Evolutionary conservation across 2,329 filamentous ascomycete species (phyloP).

Genomic region (Ceratocystis destructans): DNA sequence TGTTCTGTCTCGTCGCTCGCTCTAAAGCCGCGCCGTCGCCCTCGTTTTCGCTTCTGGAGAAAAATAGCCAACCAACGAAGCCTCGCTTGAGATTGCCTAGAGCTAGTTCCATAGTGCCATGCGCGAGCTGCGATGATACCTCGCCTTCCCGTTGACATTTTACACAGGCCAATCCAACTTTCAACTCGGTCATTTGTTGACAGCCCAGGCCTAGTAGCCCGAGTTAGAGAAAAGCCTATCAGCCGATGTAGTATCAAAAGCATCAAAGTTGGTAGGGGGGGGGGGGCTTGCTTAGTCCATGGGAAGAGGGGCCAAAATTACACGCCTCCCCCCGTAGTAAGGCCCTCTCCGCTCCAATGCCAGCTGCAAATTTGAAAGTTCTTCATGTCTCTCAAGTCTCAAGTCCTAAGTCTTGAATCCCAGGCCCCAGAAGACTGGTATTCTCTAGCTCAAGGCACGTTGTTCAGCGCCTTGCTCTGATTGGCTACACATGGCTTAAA

Average conservation of each 20-base stretch:
- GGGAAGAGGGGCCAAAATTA: too few species aligned
- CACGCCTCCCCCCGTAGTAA: too few species aligned
- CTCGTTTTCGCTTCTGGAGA: not conserved
- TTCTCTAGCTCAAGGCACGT: constrained; percentile 10
- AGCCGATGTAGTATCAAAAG: not conserved
- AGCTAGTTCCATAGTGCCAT: constrained; percentile 5
- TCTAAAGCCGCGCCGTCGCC: not conserved
- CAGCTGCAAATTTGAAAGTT: not conserved
- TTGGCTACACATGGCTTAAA: constrained; percentile 6
- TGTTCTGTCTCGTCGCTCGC: too few species aligned
- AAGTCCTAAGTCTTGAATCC: not conserved
- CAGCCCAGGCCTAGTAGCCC: too few species aligned
- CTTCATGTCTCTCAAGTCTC: not conserved
- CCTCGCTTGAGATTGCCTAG: not conserved
- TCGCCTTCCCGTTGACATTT: not conserved
- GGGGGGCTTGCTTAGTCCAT: too few species aligned
- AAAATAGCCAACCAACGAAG: not conserved
- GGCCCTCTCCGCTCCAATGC: too few species aligned
- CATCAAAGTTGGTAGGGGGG: too few species aligned
- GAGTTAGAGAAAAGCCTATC: not conserved
- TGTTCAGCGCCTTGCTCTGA: constrained; percentile 14
- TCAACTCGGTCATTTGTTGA: too few species aligned
- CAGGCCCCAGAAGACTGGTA: not conserved
- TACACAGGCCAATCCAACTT: too few species aligned
- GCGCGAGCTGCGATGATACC: not conserved